These are phyloP conservation scores for Penicillium sp. DNA, from an alignment of 2,329 filamentous ascomycete species.

Conservation along the genomic window DNA sequence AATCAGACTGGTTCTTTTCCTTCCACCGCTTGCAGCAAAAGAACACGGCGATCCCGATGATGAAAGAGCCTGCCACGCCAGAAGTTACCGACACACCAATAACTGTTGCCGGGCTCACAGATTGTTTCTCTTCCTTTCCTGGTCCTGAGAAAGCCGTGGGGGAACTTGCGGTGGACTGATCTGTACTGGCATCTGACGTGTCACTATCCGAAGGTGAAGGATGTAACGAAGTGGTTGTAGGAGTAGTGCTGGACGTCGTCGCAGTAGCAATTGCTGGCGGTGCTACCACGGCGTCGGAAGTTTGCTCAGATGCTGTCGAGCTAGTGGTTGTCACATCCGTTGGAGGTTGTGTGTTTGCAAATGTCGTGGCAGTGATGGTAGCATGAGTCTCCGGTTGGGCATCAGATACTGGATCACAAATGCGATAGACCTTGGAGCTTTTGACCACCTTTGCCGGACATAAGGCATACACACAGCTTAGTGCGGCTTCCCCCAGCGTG, in stretches of 20 bases:
- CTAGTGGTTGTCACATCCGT: slow-evolving; percentile 7
- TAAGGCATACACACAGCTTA: slow-evolving; percentile 58
- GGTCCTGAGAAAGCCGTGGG: slow-evolving; percentile 6
- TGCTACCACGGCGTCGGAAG: background rate
- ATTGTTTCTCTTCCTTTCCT: slow-evolving; percentile 1
- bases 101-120: slow-evolving; percentile 27
- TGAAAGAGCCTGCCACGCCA: slow-evolving; percentile 32
- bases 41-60: slow-evolving; percentile 31
- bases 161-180: slow-evolving; percentile 1
- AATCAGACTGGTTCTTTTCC: slow-evolving; percentile 16
- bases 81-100: slow-evolving; percentile 37
- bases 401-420: slow-evolving; percentile 49
- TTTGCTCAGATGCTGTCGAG: slow-evolving; percentile 2
- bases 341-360: slow-evolving; percentile 12
- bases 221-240: slow-evolving; percentile 14
- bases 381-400: slow-evolving; percentile 33
- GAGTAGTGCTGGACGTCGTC: slow-evolving; percentile 15
- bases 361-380: slow-evolving; percentile 35
- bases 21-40: slow-evolving; percentile 29
- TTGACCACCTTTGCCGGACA: slow-evolving; percentile 48
- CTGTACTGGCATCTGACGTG: slow-evolving; percentile 4
- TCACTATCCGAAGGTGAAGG: slow-evolving; percentile 7
- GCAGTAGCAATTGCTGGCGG: slow-evolving; percentile 2
- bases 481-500: slow-evolving; percentile 64
- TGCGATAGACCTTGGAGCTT: slow-evolving; percentile 46